Conservation (phyloP, 768 basidiomycete genomes). For the Infundibulicybe gibba region DNA sequence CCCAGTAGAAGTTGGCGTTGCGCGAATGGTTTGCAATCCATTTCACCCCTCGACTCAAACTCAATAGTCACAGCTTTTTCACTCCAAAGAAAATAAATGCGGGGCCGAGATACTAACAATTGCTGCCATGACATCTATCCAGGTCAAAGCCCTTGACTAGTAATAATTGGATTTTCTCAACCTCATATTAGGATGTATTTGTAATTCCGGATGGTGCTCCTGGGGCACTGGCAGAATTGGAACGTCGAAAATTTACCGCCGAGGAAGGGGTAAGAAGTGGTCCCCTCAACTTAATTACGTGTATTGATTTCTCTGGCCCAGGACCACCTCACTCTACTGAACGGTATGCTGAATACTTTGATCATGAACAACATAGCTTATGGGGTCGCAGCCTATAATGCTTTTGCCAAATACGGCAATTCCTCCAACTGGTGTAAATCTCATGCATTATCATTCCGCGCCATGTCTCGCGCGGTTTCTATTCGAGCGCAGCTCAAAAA, state of each 20-base stretch:
- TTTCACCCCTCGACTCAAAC: too few relatives aligned
- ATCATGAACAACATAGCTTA: slow-evolving; percentile 2
- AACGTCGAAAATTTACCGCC: slow-evolving; percentile 93
- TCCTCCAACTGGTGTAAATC: slow-evolving; percentile 92
- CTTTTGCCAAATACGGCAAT: slow-evolving; percentile 77
- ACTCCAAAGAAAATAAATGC: slow-evolving; percentile 80
- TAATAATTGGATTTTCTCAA: not conserved
- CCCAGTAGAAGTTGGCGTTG: slow-evolving; percentile 88
- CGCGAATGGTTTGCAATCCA: slow-evolving; percentile 73
- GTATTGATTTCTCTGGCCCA: slow-evolving; percentile 23
- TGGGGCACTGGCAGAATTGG: slow-evolving; percentile 86
- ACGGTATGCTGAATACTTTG: slow-evolving; percentile 48
- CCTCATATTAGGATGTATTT: slow-evolving; percentile 71
- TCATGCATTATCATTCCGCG: slow-evolving; percentile 91
- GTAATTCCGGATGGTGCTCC: slow-evolving; percentile 81
- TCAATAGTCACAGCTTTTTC: slow-evolving; percentile 60
- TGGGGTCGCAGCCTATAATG: slow-evolving; percentile 74
- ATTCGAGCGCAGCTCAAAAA: slow-evolving; percentile 94
- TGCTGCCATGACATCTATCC: slow-evolving; percentile 91
- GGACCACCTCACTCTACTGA: slow-evolving; percentile 94
- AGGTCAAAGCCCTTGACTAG: slow-evolving; percentile 40
- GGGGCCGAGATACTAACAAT: slow-evolving; percentile 96
- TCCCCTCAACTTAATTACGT: not conserved
- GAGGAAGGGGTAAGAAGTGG: slow-evolving; percentile 84
- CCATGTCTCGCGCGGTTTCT: slow-evolving; percentile 89